These are phyloP conservation scores for Leccinum huronense DNA, from an alignment of 1,284 basidiomycete species.

Conservation along the genomic window DNA sequence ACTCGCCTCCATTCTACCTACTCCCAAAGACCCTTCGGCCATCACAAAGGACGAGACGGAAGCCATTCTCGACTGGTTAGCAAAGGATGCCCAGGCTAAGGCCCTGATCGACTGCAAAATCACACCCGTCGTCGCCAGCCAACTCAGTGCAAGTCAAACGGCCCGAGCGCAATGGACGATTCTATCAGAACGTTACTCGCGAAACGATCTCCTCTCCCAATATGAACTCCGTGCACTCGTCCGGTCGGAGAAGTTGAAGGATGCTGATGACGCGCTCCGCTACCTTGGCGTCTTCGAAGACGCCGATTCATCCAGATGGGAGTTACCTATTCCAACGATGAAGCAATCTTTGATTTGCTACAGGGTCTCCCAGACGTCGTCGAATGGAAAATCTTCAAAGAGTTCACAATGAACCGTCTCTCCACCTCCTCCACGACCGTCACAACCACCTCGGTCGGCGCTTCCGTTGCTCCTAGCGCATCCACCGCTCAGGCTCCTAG, in stretches of 20 bases:
- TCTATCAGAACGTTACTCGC: neutral
- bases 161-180: neutral
- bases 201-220: neutral
- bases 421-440: neutral
- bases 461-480: neutral
- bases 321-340: neutral
- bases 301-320: neutral
- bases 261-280: neutral
- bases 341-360: conserved; percentile 5
- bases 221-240: neutral
- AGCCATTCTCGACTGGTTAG: neutral
- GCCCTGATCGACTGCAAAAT: conserved; percentile 1
- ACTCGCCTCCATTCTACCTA: neutral
- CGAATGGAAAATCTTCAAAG: neutral
- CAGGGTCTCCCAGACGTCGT: neutral
- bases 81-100: neutral
- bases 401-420: neutral
- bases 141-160: accelerated
- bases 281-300: conserved; percentile 8
- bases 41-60: neutral
- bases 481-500: no score
- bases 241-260: neutral
- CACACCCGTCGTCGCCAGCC: accelerated
- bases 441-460: neutral
- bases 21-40: neutral